Conservation (phyloP, 345 rosid species). For the Eucalyptus regnans region DNA sequence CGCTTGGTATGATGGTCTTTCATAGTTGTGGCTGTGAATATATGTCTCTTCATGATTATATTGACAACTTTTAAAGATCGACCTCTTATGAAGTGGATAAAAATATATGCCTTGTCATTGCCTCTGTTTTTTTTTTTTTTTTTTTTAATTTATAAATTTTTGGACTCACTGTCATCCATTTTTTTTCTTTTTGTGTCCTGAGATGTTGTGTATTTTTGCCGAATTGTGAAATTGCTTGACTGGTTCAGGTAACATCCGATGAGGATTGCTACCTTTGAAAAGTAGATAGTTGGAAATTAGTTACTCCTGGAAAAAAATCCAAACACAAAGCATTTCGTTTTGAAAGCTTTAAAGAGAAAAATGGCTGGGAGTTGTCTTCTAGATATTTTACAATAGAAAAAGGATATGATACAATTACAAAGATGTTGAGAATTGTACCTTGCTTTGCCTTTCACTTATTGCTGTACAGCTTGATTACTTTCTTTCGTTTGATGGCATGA, state of each 20-base stretch:
- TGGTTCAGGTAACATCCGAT: not conserved
- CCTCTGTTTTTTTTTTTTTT: not conserved
- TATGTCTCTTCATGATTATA: not conserved
- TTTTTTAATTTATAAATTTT: not conserved
- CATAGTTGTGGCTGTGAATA: not conserved
- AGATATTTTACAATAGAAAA: not conserved
- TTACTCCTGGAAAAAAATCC: not conserved
- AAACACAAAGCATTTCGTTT: not conserved
- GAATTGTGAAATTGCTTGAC: not conserved
- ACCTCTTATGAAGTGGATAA: not conserved
- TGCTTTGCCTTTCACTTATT: not conserved
- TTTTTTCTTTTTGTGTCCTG: not conserved
- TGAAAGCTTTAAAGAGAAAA: not conserved
- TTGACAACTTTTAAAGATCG: not conserved
- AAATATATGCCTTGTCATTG: not conserved
- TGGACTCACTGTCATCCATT: not conserved
- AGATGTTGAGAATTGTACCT: not conserved
- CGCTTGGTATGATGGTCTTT: slow-evolving; percentile 40
- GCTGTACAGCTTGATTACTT: not conserved
- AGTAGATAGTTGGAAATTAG: not conserved
- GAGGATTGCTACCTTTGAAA: not conserved
- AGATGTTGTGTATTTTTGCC: not conserved
- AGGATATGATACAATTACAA: not conserved
- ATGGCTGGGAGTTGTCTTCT: not conserved
- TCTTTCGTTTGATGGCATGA: not conserved